A percentile compares a stretch with the other conserved stretches of the same genome.
phyloP scores from a whole-genome alignment of 2,329 filamentous ascomycete genomes.

The Trichophyton mentagrophytes region DNA sequence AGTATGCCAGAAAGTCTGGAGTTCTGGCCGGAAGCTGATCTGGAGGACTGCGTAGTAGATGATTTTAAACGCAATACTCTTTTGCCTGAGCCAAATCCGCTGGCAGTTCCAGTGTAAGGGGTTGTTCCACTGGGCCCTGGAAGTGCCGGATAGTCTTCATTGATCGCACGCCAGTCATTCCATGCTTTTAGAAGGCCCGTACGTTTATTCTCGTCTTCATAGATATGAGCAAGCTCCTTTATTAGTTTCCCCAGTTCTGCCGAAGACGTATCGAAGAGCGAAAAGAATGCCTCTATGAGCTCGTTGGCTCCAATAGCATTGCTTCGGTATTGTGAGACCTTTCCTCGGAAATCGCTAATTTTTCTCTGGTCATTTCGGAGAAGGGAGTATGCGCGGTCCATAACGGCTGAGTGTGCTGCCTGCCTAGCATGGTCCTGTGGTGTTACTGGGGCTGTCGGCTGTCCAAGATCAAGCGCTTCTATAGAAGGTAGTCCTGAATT shows the following conservation, averaged over 20 bases:
- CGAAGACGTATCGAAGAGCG: constrained; percentile 69
- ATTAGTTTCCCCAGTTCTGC: constrained; percentile 76
- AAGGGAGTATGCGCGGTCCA: constrained; percentile 71
- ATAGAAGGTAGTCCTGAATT: constrained; percentile 28
- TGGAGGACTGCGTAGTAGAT: constrained; percentile 55
- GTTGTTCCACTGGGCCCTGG: constrained; percentile 61
- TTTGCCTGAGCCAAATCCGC: constrained; percentile 48
- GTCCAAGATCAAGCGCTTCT: constrained; percentile 40
- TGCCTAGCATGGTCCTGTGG: constrained; percentile 71
- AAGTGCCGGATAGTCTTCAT: constrained; percentile 85
- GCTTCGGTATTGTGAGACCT: constrained; percentile 66
- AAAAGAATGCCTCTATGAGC: constrained; percentile 77
- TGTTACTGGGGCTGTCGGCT: constrained; percentile 35
- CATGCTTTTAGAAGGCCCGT: constrained; percentile 67
- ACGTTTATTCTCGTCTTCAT: constrained; percentile 66
- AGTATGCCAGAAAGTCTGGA: constrained; percentile 32
- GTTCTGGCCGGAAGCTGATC: constrained; percentile 49
- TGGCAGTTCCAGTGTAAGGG: constrained; percentile 39
- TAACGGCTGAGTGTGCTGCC: constrained; percentile 68
- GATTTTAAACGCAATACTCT: constrained; percentile 55
- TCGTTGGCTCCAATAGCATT: constrained; percentile 57
- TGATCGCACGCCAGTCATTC: constrained; percentile 92
- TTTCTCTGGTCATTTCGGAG: constrained; percentile 65
- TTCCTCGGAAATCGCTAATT: constrained; percentile 61
- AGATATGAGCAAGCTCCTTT: constrained; percentile 83